Base-by-base conservation (phyloP, 192 early-diverging fungal genomes). In the Rhizoclosmatium globosum region DNA sequence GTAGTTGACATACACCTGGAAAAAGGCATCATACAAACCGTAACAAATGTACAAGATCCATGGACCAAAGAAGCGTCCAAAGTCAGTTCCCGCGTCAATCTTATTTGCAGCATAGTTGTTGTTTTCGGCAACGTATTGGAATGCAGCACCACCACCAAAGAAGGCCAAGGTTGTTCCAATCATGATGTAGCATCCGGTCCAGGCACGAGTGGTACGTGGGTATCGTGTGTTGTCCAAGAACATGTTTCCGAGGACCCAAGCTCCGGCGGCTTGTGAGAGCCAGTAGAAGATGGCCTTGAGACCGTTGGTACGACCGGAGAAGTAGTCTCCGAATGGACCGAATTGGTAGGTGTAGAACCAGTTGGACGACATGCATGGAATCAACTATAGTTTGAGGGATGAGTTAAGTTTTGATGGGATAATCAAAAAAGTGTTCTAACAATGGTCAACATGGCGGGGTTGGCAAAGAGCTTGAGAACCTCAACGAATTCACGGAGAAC, bases 41-140 rank as follows among this genome's bases (percentile, higher is more conserved):
- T 92, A 95, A 64, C 90, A 75, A 67, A 93, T 79, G 74, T 95
- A 96, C 43, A 94, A 78, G 74, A 94, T 83, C 42, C 92, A 83
- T 2, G 90, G 83, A 38, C 89, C 90, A 31, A 84, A 84, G 68
- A 89, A 73, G 21, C 44, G 44, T 11, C 71, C 92, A 9, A 83
- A 38, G 17, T 45, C 46, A 38, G 9, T 11, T 76, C 56, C 68
- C 13, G 56, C 64, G 57, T 77, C 84, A 1, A 80, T 78, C 80
- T 79, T 7, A 0, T 31, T 31, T 31, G 31, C 31, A 21, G 79
- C 87, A 77, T 87, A 81, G 71, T 92, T 86, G 70, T 81, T 77
- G 7, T 82, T 48, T 59, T 85, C 82, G 21, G 88, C 83, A 4
- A 90, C 19, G 64, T 64, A 76, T 68, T 76, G 44, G 23, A 76